Evolutionary conservation across 2,329 filamentous ascomycete genomes (phyloP).

Genomic region (Trichoderma pleuroti): DNA sequence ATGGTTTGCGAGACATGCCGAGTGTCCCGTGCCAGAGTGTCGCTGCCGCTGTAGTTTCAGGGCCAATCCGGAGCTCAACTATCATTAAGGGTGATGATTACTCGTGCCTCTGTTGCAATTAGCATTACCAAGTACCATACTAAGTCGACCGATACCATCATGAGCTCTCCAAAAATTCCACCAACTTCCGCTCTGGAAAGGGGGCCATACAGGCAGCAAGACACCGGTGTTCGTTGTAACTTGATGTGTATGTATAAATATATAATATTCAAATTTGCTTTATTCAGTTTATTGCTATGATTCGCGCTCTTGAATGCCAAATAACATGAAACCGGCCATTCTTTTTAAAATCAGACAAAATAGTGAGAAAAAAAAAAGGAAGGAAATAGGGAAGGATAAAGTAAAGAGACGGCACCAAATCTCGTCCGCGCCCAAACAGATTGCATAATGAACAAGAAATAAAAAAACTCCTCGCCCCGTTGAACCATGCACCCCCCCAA

Average conservation of each 20-base stretch:
- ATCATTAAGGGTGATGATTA: constrained; percentile 33
- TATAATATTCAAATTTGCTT: background rate
- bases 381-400: background rate
- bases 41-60: constrained; percentile 61
- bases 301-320: constrained; percentile 5
- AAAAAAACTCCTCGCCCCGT: background rate
- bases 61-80: constrained; percentile 57
- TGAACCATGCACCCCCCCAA: background rate
- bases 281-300: background rate
- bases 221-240: background rate
- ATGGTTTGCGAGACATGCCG: constrained; percentile 63
- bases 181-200: background rate
- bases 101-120: background rate
- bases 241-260: background rate
- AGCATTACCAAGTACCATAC: background rate
- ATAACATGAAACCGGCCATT: background rate
- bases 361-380: background rate
- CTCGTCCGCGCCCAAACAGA: background rate
- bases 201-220: background rate
- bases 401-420: background rate
- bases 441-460: background rate
- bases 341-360: background rate
- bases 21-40: constrained; percentile 68
- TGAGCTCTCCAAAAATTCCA: background rate
- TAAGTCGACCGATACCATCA: background rate